Percentiles rank a stretch among this genome's conserved stretches.
Evolutionary conservation across 345 rosid species (phyloP).

Genomic region (Populus euphratica): DNA sequence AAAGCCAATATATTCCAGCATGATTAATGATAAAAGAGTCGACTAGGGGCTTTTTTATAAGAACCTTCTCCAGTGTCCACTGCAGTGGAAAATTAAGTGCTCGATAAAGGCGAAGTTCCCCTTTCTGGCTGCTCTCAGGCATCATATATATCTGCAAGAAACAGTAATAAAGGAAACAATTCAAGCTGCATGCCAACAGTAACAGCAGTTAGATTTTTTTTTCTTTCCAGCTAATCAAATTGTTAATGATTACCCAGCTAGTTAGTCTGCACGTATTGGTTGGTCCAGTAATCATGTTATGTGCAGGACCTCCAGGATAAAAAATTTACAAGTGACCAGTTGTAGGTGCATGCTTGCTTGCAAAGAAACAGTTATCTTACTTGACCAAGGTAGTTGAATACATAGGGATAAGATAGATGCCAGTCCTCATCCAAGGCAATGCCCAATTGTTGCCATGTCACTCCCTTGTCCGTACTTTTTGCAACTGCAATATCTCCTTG

Average conservation of each 20-base stretch:
- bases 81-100: conserved; percentile 70
- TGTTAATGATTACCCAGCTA: neutral
- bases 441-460: conserved; percentile 88
- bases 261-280: neutral
- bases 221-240: neutral
- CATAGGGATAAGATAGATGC: conserved; percentile 92
- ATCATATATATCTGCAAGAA: conserved; percentile 78
- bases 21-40: conserved; percentile 59
- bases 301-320: neutral
- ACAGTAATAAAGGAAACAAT: neutral
- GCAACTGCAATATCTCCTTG: conserved; percentile 98
- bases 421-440: conserved; percentile 88
- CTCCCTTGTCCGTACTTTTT: conserved; percentile 74
- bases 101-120: conserved; percentile 76
- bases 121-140: conserved; percentile 75
- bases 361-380: conserved; percentile 42
- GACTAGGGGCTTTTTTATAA: conserved; percentile 68
- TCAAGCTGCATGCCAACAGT: neutral
- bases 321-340: neutral
- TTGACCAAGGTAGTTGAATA: conserved; percentile 65
- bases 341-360: neutral
- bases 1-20: conserved; percentile 65
- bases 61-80: conserved; percentile 68
- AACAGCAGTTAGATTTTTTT: neutral
- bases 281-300: neutral